Evolutionary conservation across 371 early-diverging fungal species (phyloP), one percentile per base, ranked within the genome.

Genomic region (Blakeslea trispora): DNA sequence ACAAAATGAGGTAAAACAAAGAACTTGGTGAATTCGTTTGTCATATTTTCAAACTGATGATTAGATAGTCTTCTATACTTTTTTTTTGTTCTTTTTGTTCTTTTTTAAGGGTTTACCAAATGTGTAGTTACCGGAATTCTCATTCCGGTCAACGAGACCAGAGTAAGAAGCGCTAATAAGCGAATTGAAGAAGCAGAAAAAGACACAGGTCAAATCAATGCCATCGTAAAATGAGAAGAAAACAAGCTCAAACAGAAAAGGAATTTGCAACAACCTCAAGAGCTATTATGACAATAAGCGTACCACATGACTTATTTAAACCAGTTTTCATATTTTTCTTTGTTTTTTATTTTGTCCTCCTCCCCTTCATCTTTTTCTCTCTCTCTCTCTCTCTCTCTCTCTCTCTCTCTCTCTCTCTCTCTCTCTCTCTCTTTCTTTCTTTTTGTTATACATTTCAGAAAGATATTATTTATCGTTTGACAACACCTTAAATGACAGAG

Each of bases 401-500:
- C 18, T 44, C 15, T 44, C 23, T 55, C 24, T 17, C 14, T 45
- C 6, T 28, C 41, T 32, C 17, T 22, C 17, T 32, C 18, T 44
- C 15, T 44, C 23, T 55, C 24, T 17, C 14, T 45, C 24, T 49
- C 9, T 17, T 42, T 31, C 41, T 23, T 37, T 34, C 31, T 28
- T 41, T 42, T 19, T 48, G 39, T 49, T 50, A 43, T 3, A 39
- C 17, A 37, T 9, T 23, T 46, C n/a, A 55, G 35, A 47, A 19
- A 42, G 5, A 37, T 14, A 34, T 34, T 9, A 18, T 5, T 35
- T 32, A 6, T 44, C 14, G 35, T 55, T 24, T 40, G 28, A 37
- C 37, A 32, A 34, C 49, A 49, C 49, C 34, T 49, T 53, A 53
- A 61, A 56, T 62, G 56, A 56, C 57, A 56, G 56, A 56, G 28